Base-by-base conservation (phyloP, 2,329 filamentous ascomycete species). In the Teratosphaeria zuluensis region DNA sequence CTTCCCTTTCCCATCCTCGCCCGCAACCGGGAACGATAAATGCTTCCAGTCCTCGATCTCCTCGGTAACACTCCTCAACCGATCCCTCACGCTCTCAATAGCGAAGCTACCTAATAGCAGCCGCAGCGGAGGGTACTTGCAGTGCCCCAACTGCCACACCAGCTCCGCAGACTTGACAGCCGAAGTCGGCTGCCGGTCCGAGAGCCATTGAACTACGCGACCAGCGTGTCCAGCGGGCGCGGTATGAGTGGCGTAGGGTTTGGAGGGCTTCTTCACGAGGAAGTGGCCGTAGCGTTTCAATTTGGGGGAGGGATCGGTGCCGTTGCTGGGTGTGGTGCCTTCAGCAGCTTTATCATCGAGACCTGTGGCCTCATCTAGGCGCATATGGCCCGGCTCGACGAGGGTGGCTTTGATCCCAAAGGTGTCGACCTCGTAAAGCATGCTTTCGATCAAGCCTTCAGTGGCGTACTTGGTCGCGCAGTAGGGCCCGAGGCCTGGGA, bases 391-490 rank as follows among this genome's bases (percentile, higher is more conserved):
- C 1, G 92, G 92, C 69, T 96, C 90, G 0, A 97, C 92, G 5
- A 99, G 81, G 1, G 92, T 96, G 0, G 90, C 90, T 74, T 95
- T 96, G 73, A 97, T 88, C 70, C 94, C 92, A 75, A 95, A 96
- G 0, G 80, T 78, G 63, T 96, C 92, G 42, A 95, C 87, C 72
- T 99, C 94, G 74, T 97, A 97, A 16, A 96, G 81, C 89, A 99
- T 92, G 16, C 90, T 92, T 74, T 99, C 94, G 66, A 97, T 91
- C 57, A 99, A 78, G 0, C 92, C 94, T 71, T 99, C 94, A 3
- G 96, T 90, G 0, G 94, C 94, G 74, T 96, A 97, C 73, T 97
- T 99, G 16, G 91, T 96, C 1, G 94, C 94, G 73, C 92, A 97
- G 70, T 96, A 97, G 0, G 92, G 92, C 0, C 92, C 92, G 5